Evolutionary conservation across 768 basidiomycete species (phyloP), one percentile per base, ranked within the genome.

Genomic region (Tricholoma hemisulphureum): DNA sequence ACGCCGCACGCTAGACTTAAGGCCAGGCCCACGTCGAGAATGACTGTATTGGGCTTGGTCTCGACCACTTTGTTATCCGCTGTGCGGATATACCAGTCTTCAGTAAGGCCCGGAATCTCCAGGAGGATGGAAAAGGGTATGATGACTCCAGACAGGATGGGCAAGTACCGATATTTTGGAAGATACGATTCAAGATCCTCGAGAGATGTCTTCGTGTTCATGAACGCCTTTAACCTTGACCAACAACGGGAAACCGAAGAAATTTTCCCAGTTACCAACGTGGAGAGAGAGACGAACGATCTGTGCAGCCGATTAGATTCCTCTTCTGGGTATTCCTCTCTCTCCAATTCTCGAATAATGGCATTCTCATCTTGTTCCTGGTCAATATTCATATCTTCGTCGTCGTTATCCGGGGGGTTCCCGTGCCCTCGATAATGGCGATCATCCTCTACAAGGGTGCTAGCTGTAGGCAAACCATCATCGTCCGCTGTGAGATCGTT

Each of bases 81-180:
- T 0, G 83, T 89, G 6, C 79, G 79, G 56, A 88, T 80, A 60
- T 86, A 90, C 90, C 89, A 90, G 53, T 81, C 79, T 58, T 85
- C 86, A 1, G 89, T 93, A 10, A 93, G 71, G 14, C 88, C 87
- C 1, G 92, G 92, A 26, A 94, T 89, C 63, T 89, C 88, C 28
- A 93, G 77, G n/a, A 94, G 77, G 50, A 93, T 88, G 16, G 87
- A 82, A 64, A 94, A 91, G 0, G 89, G 88, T 34, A 89, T 83
- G 58, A 85, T 68, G 37, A 88, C 76, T 18, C 86, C 87, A 13
- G 89, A 84, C 8, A 90, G 56, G 39, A 91, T 85, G 0, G 88
- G 88, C 4, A 83, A 71, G 52, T 74, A 74, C 16, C 90, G 84
- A 66, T 87, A 88, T 52, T 82, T 81, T 21, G 86, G 85, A 28